Evolutionary conservation across 495 filamentous ascomycete species (phyloP).

Genomic region (Cercophora scortea): DNA sequence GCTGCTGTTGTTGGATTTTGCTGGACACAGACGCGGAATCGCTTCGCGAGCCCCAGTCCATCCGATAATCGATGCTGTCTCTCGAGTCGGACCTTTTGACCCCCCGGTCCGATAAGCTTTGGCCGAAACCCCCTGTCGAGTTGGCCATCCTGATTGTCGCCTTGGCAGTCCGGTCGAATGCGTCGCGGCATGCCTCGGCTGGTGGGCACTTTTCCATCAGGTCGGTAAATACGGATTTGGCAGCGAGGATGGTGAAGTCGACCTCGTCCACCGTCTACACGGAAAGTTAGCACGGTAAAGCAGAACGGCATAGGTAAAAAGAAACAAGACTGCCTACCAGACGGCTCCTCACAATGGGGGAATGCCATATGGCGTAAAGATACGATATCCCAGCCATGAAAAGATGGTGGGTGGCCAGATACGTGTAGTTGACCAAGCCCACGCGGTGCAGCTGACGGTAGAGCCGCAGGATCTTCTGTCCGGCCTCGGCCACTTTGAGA

Average conservation of each 20-base stretch:
- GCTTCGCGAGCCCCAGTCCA: conserved; percentile 21
- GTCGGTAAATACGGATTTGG: conserved; percentile 52
- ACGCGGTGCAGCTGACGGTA: conserved; percentile 86
- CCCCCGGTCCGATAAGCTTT: conserved; percentile 2
- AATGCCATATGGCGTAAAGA: conserved; percentile 96
- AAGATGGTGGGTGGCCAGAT: conserved; percentile 90
- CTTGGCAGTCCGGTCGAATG: conserved; percentile 91
- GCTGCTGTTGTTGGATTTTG: not conserved
- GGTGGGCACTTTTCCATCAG: conserved; percentile 35
- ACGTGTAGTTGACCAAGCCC: conserved; percentile 90
- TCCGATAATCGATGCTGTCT: conserved; percentile 16
- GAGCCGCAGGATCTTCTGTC: conserved; percentile 81
- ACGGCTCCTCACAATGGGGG: conserved; percentile 72
- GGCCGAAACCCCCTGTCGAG: conserved; percentile 72
- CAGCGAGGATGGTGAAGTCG: conserved; percentile 91
- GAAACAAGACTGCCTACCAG: conserved; percentile 48
- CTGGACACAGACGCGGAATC: conserved; percentile 7
- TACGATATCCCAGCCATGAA: conserved; percentile 98
- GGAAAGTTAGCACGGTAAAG: not conserved
- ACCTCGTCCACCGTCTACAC: conserved; percentile 83
- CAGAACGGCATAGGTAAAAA: not conserved
- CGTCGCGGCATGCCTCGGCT: conserved; percentile 72
- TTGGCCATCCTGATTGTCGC: conserved; percentile 89
- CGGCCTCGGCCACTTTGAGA: conserved; percentile 88
- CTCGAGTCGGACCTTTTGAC: not conserved